Base-by-base conservation (phyloP, 768 basidiomycete species). In the Lactarius deliciosus region DNA sequence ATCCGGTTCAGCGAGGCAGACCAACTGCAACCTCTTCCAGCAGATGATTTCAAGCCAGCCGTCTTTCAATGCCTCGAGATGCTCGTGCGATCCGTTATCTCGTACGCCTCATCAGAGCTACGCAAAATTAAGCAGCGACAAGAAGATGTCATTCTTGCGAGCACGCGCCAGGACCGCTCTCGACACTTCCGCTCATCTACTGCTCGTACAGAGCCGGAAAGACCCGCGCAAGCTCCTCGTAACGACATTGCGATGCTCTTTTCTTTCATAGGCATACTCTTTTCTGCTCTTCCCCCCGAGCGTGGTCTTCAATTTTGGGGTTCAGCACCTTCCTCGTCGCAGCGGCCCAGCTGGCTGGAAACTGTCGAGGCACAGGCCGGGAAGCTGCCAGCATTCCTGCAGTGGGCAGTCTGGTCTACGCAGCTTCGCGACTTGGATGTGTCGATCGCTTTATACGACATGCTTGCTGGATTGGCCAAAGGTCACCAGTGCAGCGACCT, bases 371-470 rank as follows among this genome's bases (percentile, higher is more conserved):
- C 82, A n/a, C 84, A 82, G 2, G 76, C 83, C 30, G 86, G 84
- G 1, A 84, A 87, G 65, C 79, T 92, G 0, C 85, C 87, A 1
- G 82, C 86, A 1, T 96, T 96, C 75, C 78, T 96, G 57, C 91
- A 93, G 65, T 96, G 94, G 94, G 92, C 92, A 0, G 86, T 92
- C 10, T 91, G 90, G 90, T 90, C 90, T 1, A 91, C 91, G 1
- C 87, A 92, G 64, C 80, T 84, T 5, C 84, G 88, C 66, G 91
- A 93, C 67, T 73, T 83, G 7, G 84, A 84, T 1, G 88, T 93
- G 85, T 81, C 88, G 47, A 87, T 86, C 70, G 91, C 92, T 0
- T 76, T 94, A 60, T 94, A 93, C 74, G 91, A 96, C 71, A 96
- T 96, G 95, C 79, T 97, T 36, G 81, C 85, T 9, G 92, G 95